These are phyloP conservation scores for Penicillium sp. DNA, from an alignment of 2,329 filamentous ascomycete species.

Conservation along the genomic window DNA sequence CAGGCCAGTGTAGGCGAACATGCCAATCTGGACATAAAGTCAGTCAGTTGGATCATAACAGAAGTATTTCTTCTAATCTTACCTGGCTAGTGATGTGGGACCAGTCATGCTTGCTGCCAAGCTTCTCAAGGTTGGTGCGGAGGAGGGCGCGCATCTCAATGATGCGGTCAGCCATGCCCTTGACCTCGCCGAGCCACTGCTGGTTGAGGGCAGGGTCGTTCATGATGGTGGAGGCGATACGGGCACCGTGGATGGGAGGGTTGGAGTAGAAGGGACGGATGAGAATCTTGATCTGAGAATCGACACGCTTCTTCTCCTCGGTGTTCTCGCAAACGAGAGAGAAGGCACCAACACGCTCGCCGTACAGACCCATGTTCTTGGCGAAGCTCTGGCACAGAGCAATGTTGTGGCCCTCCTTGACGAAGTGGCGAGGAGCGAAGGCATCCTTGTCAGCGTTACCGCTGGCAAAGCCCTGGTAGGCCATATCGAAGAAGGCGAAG, in stretches of 20 bases:
- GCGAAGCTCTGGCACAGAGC: conserved; percentile 91
- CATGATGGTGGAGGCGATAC: conserved; percentile 88
- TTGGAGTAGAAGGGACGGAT: conserved; percentile 98
- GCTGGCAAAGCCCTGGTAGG: conserved; percentile 96
- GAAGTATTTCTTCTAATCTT: conserved; percentile 5
- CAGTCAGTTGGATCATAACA: neutral
- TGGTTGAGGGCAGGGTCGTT: conserved; percentile 80
- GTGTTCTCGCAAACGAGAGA: conserved; percentile 80
- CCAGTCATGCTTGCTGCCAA: conserved; percentile 97
- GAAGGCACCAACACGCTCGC: conserved; percentile 96
- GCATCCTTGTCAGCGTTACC: conserved; percentile 90
- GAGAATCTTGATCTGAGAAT: conserved; percentile 97
- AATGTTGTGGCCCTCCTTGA: conserved; percentile 86
- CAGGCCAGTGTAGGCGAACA: conserved; percentile 98
- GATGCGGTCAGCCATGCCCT: conserved; percentile 98
- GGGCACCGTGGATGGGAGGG: conserved; percentile 93
- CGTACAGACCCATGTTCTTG: conserved; percentile 99
- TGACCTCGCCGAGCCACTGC: conserved; percentile 95
- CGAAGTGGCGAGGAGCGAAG: conserved; percentile 89
- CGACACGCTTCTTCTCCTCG: conserved; percentile 92
- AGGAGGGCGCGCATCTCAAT: conserved; percentile 95
- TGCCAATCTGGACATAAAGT: conserved; percentile 67
- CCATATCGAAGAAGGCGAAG: conserved; percentile 99
- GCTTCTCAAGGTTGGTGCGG: conserved; percentile 90
- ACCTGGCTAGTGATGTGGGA: conserved; percentile 92